These are phyloP conservation scores for Solanum chacoense DNA, from an alignment of 305 asterid genomes.

Conservation along the genomic window DNA sequence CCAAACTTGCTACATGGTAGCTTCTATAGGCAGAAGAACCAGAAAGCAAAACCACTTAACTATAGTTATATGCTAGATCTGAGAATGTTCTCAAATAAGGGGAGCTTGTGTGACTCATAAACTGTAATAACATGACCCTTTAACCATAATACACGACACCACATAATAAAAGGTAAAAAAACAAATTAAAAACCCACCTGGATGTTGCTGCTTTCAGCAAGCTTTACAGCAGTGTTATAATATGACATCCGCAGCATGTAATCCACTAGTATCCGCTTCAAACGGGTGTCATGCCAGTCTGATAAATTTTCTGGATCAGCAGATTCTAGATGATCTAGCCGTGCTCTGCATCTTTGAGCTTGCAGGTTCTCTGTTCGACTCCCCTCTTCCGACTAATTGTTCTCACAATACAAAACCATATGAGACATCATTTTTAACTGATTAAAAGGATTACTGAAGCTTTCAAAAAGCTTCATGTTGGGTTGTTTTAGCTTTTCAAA, in stretches of 20 bases:
- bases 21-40: not conserved
- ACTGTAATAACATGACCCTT: not conserved
- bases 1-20: not conserved
- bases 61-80: not conserved
- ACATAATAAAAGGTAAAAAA: not conserved
- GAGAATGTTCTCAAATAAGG: not conserved
- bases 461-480: not conserved
- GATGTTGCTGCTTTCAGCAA: constrained; percentile 74
- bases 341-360: constrained; percentile 78
- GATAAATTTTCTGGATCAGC: constrained; percentile 60
- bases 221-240: constrained; percentile 73
- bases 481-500: not conserved
- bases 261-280: constrained; percentile 84
- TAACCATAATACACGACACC: not conserved
- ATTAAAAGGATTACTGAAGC: not conserved
- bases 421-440: not conserved
- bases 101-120: not conserved
- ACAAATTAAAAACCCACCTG: constrained; percentile 33
- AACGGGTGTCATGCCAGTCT: constrained; percentile 56
- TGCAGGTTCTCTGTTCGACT: constrained; percentile 69
- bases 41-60: not conserved
- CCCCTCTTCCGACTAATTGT: constrained; percentile 79
- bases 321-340: constrained; percentile 80
- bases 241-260: constrained; percentile 97
- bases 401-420: constrained; percentile 9